A percentile compares a stretch with the other conserved stretches of the same genome.
Conservation (phyloP, 768 basidiomycete genomes). For the Boletus rufocinnamomeus region DNA sequence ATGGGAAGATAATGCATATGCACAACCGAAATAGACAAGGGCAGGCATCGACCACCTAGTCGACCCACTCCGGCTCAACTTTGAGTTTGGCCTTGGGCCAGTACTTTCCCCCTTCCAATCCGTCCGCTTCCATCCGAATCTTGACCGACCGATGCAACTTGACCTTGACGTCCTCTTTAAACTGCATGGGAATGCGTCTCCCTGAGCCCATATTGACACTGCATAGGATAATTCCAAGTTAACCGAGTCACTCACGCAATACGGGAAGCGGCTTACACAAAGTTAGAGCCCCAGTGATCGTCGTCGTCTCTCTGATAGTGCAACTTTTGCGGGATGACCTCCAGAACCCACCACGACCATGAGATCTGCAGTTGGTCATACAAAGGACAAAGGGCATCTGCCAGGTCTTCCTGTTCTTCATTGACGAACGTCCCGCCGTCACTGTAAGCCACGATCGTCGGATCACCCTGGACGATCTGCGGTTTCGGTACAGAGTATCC, state of each 20-base stretch:
- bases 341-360: constrained; percentile 66
- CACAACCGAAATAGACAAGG: background rate
- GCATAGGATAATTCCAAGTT: background rate
- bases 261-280: constrained; percentile 20
- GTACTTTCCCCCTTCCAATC: constrained; percentile 37
- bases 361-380: constrained; percentile 59
- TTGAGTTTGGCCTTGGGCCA: constrained; percentile 42
- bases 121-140: constrained; percentile 52
- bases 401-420: constrained; percentile 66
- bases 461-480: constrained; percentile 14
- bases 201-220: constrained; percentile 44
- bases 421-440: constrained; percentile 29
- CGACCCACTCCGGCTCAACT: constrained; percentile 43
- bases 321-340: constrained; percentile 45
- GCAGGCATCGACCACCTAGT: constrained; percentile 25
- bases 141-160: constrained; percentile 52
- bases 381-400: constrained; percentile 51
- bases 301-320: constrained; percentile 31
- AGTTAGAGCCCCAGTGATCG: constrained; percentile 10
- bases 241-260: background rate
- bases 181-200: constrained; percentile 44
- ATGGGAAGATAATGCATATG: background rate
- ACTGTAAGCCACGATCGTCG: constrained; percentile 20
- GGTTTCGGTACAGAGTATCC: constrained; percentile 16
- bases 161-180: constrained; percentile 37